Evolutionary conservation across 2,329 filamentous ascomycete genomes (phyloP), one percentile per base, ranked within the genome.

Genomic region (Scortechinia acanthostroma): DNA sequence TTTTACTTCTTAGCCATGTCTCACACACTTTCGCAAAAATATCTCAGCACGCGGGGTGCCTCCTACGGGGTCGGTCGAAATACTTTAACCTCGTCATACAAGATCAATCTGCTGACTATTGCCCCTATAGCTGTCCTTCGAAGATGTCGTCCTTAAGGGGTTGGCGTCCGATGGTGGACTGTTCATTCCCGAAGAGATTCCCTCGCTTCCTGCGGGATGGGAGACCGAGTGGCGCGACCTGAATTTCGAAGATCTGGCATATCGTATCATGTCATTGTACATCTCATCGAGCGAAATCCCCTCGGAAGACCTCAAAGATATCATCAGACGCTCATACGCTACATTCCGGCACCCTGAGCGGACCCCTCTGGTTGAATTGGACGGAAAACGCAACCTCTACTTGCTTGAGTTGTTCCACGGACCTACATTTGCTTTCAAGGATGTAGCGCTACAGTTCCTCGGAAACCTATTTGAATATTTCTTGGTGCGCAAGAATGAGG

Each of bases 381-480:
- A 91, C 58, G 71, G 78, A 55, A 86, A 10, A 17, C 6, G 20
- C 6, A 19, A 91, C 60, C 71, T 96, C 35, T 82, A 95, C 60
- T 72, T 96, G 46, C 78, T 98, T 23, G 93, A 98, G 65, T 77
- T 98, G 37, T 98, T 97, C 74, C 91, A 97, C 62, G 93, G 93
- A 1, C 93, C 91, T 3, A 97, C 86, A 1, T 96, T 90, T 61
- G 86, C 91, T 2, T 97, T 97, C 73, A 95, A 97, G 68, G 35
- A 40, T 40, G 35, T 40, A 44, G 91, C 91, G 15, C 71, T 97
- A 50, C 91, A 97, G 56, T 93, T 96, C 59, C 70, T 98, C 2
- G 93, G 93, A n/a, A 97, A 98, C 58, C 72, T 98, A 2, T 97
- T 94, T 53, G 88, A 94, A 64, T 93, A 91, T 63, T 91, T 93